These are phyloP conservation scores for Trichoderma sp. DNA, from an alignment of 2,329 filamentous ascomycete genomes.

Conservation along the genomic window DNA sequence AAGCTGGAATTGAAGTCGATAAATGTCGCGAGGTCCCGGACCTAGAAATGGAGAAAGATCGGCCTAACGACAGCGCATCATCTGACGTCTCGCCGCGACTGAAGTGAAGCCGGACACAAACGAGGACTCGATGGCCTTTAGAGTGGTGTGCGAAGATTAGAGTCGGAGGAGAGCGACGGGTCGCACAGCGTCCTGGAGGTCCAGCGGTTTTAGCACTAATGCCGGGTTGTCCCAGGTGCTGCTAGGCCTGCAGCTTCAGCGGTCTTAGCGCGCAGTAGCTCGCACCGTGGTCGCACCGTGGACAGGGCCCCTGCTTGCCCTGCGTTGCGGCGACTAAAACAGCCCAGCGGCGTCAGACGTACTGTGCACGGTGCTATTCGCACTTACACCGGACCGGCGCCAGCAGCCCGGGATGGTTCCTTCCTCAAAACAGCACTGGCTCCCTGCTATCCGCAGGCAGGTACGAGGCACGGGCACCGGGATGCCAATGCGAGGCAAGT, in stretches of 20 bases:
- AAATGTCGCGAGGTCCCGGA: background rate
- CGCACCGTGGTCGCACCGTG: background rate
- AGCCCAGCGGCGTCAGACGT: background rate
- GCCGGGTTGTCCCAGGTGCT: slow-evolving; percentile 3
- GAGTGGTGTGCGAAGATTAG: slow-evolving; percentile 5
- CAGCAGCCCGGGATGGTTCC: slow-evolving; percentile 16
- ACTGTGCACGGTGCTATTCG: background rate
- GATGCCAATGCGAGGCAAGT: background rate
- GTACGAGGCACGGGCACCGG: background rate
- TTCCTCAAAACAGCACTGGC: background rate
- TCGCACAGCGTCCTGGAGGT: slow-evolving; percentile 13
- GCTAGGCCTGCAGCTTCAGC: slow-evolving; percentile 17
- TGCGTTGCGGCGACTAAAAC: background rate
- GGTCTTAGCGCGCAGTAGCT: slow-evolving; percentile 6
- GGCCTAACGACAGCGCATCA: slow-evolving; percentile 2
- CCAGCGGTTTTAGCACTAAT: slow-evolving; percentile 1
- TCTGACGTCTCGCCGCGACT: slow-evolving; percentile 1
- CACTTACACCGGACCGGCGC: slow-evolving; percentile 6
- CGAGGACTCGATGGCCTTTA: background rate
- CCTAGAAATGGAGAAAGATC: background rate
- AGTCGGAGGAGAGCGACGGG: slow-evolving; percentile 15
- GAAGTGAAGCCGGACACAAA: background rate
- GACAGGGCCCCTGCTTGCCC: background rate
- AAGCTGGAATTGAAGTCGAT: background rate
- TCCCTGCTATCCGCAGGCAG: slow-evolving; percentile 2